Percentiles rank a stretch among this genome's conserved stretches.
These are phyloP conservation scores for Aspergillus pseudotamarii DNA, from an alignment of 2,329 filamentous ascomycete species.

Conservation along the genomic window DNA sequence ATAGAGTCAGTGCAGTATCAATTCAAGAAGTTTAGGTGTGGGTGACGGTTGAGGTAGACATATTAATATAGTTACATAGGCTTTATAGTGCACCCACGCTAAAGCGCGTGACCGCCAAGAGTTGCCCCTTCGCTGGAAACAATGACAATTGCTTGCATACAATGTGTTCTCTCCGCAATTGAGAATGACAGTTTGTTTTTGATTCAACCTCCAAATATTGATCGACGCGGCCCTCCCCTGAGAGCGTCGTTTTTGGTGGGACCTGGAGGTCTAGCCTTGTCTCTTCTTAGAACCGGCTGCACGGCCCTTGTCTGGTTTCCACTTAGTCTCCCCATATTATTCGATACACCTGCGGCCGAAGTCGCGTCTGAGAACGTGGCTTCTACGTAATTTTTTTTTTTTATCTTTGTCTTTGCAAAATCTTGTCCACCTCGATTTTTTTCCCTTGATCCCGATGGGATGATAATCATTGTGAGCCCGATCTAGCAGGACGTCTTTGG, in stretches of 20 bases:
- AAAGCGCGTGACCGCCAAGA: slow-evolving; percentile 1
- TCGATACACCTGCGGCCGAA: slow-evolving; percentile 30
- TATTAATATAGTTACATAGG: background rate
- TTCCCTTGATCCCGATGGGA: slow-evolving; percentile 24
- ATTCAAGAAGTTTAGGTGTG: no score
- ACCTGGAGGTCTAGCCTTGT: slow-evolving; percentile 4
- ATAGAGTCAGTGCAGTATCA: background rate
- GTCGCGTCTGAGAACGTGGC: slow-evolving; percentile 34
- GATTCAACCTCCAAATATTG: background rate
- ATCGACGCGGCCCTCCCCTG: background rate
- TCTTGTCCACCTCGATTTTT: background rate
- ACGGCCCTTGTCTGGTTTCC: slow-evolving; percentile 8
- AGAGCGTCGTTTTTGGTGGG: background rate
- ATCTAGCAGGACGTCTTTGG: slow-evolving; percentile 20
- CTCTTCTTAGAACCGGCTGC: slow-evolving; percentile 1
- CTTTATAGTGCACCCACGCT: background rate
- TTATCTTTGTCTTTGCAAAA: background rate
- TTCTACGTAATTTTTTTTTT: slow-evolving; percentile 14
- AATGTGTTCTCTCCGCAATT: background rate
- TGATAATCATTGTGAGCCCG: slow-evolving; percentile 27
- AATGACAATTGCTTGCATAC: background rate
- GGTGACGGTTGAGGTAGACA: no score
- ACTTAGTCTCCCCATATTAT: slow-evolving; percentile 8
- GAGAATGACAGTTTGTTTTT: background rate
- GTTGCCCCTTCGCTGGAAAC: background rate